A percentile compares a stretch with the other conserved stretches of the same genome.
phyloP scores from a whole-genome alignment of 257 asterid species.

The Ligustrum vulgare region DNA sequence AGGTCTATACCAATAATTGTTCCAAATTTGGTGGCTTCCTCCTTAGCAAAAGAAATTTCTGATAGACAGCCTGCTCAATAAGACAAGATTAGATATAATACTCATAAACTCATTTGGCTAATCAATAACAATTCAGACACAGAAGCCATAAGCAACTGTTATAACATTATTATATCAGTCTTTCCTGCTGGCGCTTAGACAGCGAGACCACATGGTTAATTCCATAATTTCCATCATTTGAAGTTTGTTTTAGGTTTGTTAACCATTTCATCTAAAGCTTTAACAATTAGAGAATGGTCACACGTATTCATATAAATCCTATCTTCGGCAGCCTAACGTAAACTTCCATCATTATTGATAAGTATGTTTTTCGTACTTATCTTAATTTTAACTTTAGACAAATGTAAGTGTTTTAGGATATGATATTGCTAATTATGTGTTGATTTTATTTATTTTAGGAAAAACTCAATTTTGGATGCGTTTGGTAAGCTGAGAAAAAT shows the following conservation, averaged over 20 bases:
- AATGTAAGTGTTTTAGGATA: too few relatives aligned
- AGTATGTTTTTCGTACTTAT: too few relatives aligned
- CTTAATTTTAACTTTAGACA: too few relatives aligned
- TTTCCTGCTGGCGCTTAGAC: background rate
- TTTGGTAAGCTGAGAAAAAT: too few relatives aligned
- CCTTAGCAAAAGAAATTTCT: conserved; percentile 54
- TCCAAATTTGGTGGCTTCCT: conserved; percentile 81
- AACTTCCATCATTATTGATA: too few relatives aligned
- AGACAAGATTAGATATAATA: background rate
- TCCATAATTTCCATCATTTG: background rate
- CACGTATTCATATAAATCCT: background rate
- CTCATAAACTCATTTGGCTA: background rate
- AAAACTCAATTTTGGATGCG: too few relatives aligned
- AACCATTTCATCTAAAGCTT: background rate
- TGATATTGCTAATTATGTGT: too few relatives aligned
- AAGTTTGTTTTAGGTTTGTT: background rate
- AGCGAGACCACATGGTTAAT: background rate
- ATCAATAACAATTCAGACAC: background rate
- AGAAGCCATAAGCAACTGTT: background rate
- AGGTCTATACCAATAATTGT: conserved; percentile 92
- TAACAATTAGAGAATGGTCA: background rate
- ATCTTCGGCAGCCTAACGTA: background rate
- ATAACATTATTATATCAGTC: background rate
- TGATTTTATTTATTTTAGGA: too few relatives aligned
- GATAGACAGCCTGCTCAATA: conserved; percentile 57